Conservation (phyloP, 352 stramenopile species). For the Phytopythium chamaehyphon region DNA sequence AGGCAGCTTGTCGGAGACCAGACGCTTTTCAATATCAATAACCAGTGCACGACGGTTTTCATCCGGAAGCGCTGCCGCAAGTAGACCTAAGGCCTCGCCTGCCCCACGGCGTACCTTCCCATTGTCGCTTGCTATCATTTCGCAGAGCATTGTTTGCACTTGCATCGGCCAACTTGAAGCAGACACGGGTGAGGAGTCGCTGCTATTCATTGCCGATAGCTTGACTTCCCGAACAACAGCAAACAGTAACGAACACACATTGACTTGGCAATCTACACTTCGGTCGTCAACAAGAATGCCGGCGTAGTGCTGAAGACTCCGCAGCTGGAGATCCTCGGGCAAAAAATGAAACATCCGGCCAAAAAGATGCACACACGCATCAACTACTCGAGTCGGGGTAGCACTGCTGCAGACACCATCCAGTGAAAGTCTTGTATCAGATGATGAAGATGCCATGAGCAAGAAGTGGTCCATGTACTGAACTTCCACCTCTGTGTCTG, state of each 20-base stretch:
- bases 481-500: conserved; percentile 78
- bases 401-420: conserved; percentile 62
- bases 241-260: conserved; percentile 76
- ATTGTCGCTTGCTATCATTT: conserved; percentile 75
- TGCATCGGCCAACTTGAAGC: conserved; percentile 53
- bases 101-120: conserved; percentile 57
- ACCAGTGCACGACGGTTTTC: conserved; percentile 45
- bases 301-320: conserved; percentile 76
- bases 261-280: conserved; percentile 56
- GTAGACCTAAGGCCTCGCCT: conserved; percentile 64
- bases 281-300: conserved; percentile 56
- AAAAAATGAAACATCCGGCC: conserved; percentile 73
- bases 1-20: conserved; percentile 49
- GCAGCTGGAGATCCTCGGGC: conserved; percentile 80
- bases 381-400: conserved; percentile 77
- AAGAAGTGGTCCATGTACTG: conserved; percentile 82
- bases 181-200: conserved; percentile 16
- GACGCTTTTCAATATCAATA: conserved; percentile 67
- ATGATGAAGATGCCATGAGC: conserved; percentile 32
- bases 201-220: conserved; percentile 6
- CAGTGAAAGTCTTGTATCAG: conserved; percentile 18
- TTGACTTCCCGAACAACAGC: conserved; percentile 55
- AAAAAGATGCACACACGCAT: conserved; percentile 75
- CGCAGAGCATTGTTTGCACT: conserved; percentile 77
- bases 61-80: conserved; percentile 50